Base-by-base conservation (phyloP, 495 filamentous ascomycete species). In the Aspergillus haitiensis region DNA sequence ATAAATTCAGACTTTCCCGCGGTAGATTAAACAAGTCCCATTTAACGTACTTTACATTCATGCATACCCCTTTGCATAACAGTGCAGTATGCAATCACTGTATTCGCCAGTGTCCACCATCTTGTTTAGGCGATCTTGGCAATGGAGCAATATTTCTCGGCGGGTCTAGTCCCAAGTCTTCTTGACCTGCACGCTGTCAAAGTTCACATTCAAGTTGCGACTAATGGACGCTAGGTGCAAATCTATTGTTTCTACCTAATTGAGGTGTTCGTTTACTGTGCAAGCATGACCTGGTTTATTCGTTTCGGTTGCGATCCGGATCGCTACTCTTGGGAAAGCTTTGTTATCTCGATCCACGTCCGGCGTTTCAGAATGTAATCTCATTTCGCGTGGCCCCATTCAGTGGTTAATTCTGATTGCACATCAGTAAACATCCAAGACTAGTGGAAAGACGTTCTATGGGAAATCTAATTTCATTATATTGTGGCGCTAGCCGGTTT, bases 351-450 rank as follows among this genome's bases (percentile, higher is more conserved):
- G 62, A 58, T 69, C 67, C 64, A 70, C 68, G 68, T 45, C 56
- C 61, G 56, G 63, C 39, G 73, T 75, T 74, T 75, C 73, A 74
- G 32, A 44, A 67, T 37, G 55, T 55, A 59, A 65, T 55, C 56
- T 67, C 64, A 70, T 70, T 70, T 70, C 66, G 62, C 46, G 56
- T 52, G 52, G 47, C 47, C 44, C 33, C 52, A 64, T 59, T 61
- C 48, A 56, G 21, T 37, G 45, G 49, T 16, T 18, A 10, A 46
- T 42, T 33, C n/a, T 8, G 33, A 36, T 39, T 16, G 34, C 39
- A 27, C 13, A 35, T 59, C 37, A 61, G 61, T 46, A 59, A 63
- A 57, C 21, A 33, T 32, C 53, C 58, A 49, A 49, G 52, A 7
- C 59, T 50, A 54, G 15, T 33, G 13, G 40, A 31, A 49, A 15